These are phyloP conservation scores for Entomophthora muscae DNA, from an alignment of 371 early-diverging fungal genomes.

Conservation along the genomic window DNA sequence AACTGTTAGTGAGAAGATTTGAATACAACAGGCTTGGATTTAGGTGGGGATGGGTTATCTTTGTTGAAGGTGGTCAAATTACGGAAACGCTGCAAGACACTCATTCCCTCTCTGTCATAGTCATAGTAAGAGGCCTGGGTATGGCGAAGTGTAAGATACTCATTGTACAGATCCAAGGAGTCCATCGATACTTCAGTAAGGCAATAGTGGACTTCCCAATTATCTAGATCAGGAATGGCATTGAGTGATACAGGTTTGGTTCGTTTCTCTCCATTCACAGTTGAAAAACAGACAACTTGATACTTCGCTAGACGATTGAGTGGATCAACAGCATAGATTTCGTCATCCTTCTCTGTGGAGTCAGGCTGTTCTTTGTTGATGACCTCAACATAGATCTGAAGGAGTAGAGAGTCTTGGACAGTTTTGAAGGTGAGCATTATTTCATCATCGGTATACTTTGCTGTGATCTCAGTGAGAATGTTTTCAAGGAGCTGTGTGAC, in stretches of 20 bases:
- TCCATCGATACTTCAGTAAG: background rate
- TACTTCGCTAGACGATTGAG: constrained; percentile 14
- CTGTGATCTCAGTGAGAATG: constrained; percentile 38
- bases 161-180: background rate
- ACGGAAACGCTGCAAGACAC: background rate
- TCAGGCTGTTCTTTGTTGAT: constrained; percentile 20
- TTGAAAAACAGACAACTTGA: constrained; percentile 12
- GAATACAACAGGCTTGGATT: background rate
- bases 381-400: constrained; percentile 18
- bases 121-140: constrained; percentile 11
- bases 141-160: constrained; percentile 13
- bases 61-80: background rate
- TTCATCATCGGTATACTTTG: constrained; percentile 35
- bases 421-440: constrained; percentile 22
- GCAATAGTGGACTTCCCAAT: constrained; percentile 15
- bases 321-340: constrained; percentile 9
- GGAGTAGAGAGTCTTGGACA: background rate
- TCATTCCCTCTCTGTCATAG: background rate
- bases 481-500: constrained; percentile 36
- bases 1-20: background rate
- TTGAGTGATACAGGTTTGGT: constrained; percentile 11
- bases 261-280: constrained; percentile 12
- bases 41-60: background rate
- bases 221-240: background rate
- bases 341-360: background rate